Conservation (phyloP, 371 early-diverging fungal genomes). For the Amoeboaphelidium occidentale region DNA sequence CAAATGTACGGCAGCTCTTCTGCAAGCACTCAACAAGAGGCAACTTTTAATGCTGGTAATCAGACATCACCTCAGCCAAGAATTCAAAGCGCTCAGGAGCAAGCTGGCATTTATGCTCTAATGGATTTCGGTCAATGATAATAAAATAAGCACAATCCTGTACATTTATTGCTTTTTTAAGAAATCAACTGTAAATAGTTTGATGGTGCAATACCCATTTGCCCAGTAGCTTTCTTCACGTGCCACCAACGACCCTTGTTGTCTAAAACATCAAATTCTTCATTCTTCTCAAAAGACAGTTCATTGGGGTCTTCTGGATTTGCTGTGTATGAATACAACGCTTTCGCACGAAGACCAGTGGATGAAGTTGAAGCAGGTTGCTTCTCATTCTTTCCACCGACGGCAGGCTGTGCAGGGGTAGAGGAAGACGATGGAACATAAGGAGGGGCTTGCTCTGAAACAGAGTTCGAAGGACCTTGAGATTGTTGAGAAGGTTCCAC, state of each 20-base stretch:
- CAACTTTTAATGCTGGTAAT: too few species aligned
- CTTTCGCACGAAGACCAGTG: background rate
- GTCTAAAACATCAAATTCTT: slow-evolving; percentile 56
- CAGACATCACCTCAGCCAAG: too few species aligned
- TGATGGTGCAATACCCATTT: slow-evolving; percentile 63
- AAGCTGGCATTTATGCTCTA: too few species aligned
- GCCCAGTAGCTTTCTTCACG: slow-evolving; percentile 34
- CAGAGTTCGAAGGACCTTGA: background rate
- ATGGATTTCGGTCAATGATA: too few species aligned
- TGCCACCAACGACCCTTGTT: slow-evolving; percentile 91
- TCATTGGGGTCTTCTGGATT: slow-evolving; percentile 77
- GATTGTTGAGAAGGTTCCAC: too few species aligned
- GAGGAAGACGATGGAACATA: background rate
- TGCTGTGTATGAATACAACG: slow-evolving; percentile 13
- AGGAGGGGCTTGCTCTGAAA: background rate
- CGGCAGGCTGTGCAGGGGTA: background rate
- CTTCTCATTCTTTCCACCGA: background rate
- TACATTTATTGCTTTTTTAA: too few species aligned
- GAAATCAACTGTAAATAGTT: too few species aligned
- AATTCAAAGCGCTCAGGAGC: too few species aligned
- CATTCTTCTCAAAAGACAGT: slow-evolving; percentile 64
- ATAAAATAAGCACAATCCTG: too few species aligned
- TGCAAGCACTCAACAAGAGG: too few species aligned
- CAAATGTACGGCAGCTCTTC: too few species aligned
- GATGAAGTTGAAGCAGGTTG: background rate